These are phyloP conservation scores for Halenospora varia DNA, from an alignment of 495 filamentous ascomycete species.

Conservation along the genomic window DNA sequence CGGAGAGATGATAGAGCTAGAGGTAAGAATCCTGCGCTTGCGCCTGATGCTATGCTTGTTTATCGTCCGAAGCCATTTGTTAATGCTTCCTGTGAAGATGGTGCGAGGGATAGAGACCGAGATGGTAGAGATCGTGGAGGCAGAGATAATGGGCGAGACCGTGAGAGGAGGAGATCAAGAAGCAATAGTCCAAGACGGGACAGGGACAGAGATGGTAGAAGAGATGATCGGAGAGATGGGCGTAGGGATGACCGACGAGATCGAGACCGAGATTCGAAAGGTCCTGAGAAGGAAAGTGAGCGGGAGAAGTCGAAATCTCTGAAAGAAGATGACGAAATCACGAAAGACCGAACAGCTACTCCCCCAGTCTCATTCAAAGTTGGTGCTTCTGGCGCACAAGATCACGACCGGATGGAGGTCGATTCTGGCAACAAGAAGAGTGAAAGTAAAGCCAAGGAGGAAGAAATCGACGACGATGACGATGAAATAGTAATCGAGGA, in stretches of 20 bases:
- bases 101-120: conserved; percentile 10
- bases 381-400: conserved; percentile 6
- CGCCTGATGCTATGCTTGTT: background rate
- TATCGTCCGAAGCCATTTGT: background rate
- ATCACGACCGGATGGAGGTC: conserved; percentile 24
- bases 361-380: conserved; percentile 26
- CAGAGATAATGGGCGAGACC: conserved; percentile 18
- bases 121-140: conserved; percentile 17
- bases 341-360: conserved; percentile 13
- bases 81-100: background rate
- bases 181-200: conserved; percentile 28
- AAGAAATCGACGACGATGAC: conserved; percentile 25
- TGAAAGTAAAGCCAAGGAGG: conserved; percentile 10
- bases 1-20: conserved; percentile 6
- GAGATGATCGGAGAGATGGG: conserved; percentile 20
- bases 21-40: conserved; percentile 7
- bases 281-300: conserved; percentile 4
- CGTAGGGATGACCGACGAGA: conserved; percentile 1
- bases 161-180: conserved; percentile 27
- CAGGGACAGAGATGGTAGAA: conserved; percentile 31
- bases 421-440: conserved; percentile 3
- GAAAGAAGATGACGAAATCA: conserved; percentile 5
- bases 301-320: background rate
- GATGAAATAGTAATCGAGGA: conserved; percentile 48
- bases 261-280: background rate